Percentiles rank a stretch among this genome's conserved stretches.
phyloP scores from a whole-genome alignment of 352 stramenopile species.

The Globisporangium canariense region DNA sequence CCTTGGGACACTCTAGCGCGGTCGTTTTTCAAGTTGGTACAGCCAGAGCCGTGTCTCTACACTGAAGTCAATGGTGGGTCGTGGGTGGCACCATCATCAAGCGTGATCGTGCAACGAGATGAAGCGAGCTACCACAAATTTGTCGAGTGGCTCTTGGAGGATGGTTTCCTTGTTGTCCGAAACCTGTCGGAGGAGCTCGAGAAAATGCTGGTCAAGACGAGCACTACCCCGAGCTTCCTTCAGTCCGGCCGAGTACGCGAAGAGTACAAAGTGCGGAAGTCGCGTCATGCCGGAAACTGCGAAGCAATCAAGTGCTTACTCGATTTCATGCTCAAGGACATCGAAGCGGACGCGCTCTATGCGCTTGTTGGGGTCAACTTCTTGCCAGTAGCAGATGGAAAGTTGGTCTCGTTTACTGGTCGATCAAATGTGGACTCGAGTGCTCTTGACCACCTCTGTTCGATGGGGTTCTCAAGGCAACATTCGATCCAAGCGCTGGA shows the following conservation, averaged over 20 bases:
- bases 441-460: constrained; percentile 46
- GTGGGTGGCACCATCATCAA: constrained; percentile 40
- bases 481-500: constrained; percentile 40
- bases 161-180: constrained; percentile 41
- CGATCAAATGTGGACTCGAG: constrained; percentile 21
- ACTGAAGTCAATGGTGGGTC: constrained; percentile 31
- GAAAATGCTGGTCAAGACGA: constrained; percentile 41
- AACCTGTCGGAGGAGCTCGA: constrained; percentile 51
- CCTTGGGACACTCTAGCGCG: constrained; percentile 48
- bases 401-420: constrained; percentile 35
- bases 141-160: constrained; percentile 41
- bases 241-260: constrained; percentile 31
- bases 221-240: constrained; percentile 39
- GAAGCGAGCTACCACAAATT: constrained; percentile 32
- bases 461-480: constrained; percentile 63
- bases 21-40: constrained; percentile 42
- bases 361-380: constrained; percentile 47
- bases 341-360: constrained; percentile 20
- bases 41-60: constrained; percentile 40
- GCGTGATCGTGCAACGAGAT: constrained; percentile 41
- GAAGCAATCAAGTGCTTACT: constrained; percentile 35
- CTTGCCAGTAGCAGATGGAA: constrained; percentile 56
- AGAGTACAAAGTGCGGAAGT: constrained; percentile 37
- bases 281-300: constrained; percentile 37
- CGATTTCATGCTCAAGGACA: constrained; percentile 50